Evolutionary conservation across 805 yeast genomes (phyloP).

Genomic region (Candida manassasensis): DNA sequence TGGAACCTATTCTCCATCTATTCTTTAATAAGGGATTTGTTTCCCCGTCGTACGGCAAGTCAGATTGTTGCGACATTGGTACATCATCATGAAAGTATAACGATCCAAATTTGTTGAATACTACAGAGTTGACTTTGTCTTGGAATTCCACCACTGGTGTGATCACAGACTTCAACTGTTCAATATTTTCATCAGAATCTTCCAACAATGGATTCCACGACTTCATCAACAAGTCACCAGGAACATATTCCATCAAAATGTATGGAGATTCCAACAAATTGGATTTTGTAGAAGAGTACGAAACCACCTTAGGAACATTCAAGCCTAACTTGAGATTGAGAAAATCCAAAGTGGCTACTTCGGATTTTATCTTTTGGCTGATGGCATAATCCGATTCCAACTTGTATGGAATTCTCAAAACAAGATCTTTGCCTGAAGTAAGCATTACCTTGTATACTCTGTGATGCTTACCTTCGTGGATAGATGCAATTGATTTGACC

Average conservation of each 20-base stretch:
- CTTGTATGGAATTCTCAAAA: conserved; percentile 83
- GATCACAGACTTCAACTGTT: conserved; percentile 56
- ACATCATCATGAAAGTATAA: conserved; percentile 75
- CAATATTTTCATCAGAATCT: conserved; percentile 42
- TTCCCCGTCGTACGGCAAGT: conserved; percentile 60
- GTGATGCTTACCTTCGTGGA: conserved; percentile 94
- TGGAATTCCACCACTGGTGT: conserved; percentile 70
- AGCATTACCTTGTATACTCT: conserved; percentile 73
- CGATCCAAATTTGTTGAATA: conserved; percentile 75
- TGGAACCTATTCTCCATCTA: conserved; percentile 91
- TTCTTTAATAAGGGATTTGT: conserved; percentile 45
- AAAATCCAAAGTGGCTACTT: conserved; percentile 92
- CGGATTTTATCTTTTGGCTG: conserved; percentile 70
- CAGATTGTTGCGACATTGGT: conserved; percentile 35
- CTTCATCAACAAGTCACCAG: conserved; percentile 81
- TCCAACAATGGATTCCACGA: conserved; percentile 81
- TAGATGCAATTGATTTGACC: conserved; percentile 70
- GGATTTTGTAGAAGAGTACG: conserved; percentile 56
- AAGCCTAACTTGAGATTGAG: conserved; percentile 57
- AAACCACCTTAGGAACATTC: conserved; percentile 68
- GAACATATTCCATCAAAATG: conserved; percentile 72
- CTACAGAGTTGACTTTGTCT: conserved; percentile 46
- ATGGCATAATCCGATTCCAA: conserved; percentile 62
- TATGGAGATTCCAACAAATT: conserved; percentile 73
- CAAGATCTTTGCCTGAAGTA: conserved; percentile 54